A percentile compares a stretch with the other conserved stretches of the same genome.
Evolutionary conservation across 23 red algal species (phyloP).

Genomic region (Chondrus crispus): DNA sequence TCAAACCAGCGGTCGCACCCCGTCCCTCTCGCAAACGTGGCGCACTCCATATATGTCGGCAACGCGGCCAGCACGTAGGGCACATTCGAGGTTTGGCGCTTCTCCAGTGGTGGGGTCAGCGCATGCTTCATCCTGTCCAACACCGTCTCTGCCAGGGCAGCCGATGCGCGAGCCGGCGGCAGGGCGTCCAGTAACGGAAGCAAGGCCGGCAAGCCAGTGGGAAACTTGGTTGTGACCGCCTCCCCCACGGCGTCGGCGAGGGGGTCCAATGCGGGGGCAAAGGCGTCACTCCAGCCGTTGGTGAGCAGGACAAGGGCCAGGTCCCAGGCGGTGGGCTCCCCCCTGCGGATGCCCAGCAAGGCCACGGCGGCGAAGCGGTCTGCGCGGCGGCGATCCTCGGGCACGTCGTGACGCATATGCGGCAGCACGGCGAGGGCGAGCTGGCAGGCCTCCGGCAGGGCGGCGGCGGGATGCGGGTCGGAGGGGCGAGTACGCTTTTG

Average conservation of each 20-base stretch:
- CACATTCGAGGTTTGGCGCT: not conserved
- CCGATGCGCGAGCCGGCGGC: not conserved
- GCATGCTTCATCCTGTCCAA: slow-evolving; percentile 15
- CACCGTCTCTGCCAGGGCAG: not conserved
- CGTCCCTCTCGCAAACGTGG: not conserved
- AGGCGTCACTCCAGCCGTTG: slow-evolving; percentile 28
- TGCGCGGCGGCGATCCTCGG: not conserved
- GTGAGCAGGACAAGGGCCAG: slow-evolving; percentile 12
- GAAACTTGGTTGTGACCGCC: slow-evolving; percentile 14
- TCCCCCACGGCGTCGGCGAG: slow-evolving; percentile 6
- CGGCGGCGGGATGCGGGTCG: not conserved
- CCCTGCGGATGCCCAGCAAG: slow-evolving; percentile 15
- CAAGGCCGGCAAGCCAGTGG: slow-evolving; percentile 8
- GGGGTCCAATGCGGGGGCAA: not conserved
- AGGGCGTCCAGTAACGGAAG: slow-evolving; percentile 28
- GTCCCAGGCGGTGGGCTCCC: slow-evolving; percentile 22
- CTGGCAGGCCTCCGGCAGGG: slow-evolving; percentile 21
- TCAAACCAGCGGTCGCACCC: not conserved
- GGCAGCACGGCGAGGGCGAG: slow-evolving; percentile 4
- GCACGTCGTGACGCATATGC: not conserved
- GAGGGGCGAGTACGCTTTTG: not conserved
- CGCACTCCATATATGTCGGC: slow-evolving; percentile 30
- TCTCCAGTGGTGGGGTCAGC: not conserved
- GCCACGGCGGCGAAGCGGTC: slow-evolving; percentile 9
- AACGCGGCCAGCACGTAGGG: slow-evolving; percentile 7